Evolutionary conservation across 768 basidiomycete species (phyloP), one percentile per base, ranked within the genome.

Genomic region (Russula sp.): DNA sequence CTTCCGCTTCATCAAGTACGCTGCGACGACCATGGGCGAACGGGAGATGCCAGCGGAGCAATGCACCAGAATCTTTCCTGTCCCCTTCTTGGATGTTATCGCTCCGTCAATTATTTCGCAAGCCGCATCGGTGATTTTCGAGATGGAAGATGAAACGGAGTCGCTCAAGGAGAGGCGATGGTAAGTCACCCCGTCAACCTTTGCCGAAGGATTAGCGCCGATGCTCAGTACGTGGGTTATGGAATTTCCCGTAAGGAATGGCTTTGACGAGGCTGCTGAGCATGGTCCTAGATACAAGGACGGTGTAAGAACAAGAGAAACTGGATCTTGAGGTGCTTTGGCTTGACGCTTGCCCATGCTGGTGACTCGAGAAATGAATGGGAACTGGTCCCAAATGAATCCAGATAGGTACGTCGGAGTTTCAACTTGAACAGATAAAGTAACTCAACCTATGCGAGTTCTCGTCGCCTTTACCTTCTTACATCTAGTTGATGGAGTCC

Each of bases 1-100:
- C 9, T 61, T 66, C 47, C 62, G 52, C 49, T 70, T 72, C 75
- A 80, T 76, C 20, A 79, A 69, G 59, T 79, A 81, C 25, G 72
- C 77, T 1, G 70, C 68, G 51, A 79, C 71, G 43, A 80, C 61
- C 9, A 70, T 75, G 2, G 78, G 79, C 9, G 77, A 78, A n/a
- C 79, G 76, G 3, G 77, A 80, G 8, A 80, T 73, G 13, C 72
- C 79, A 1, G 77, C 79, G 1, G 71, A 72, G 66, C 79, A 80
- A 58, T 80, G 79, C 0, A 80, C 74, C 7, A 80, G 70, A 39
- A 79, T 73, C 56, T 64, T 71, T 41, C 75, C 75, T 4, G 56
- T 45, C 9, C 53, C 50, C 35, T 49, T 34, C 20, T 67, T 48
- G 10, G 66, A 68, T 60, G 34, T 53, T 7, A 54, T 29, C 25